phyloP scores from a whole-genome alignment of 371 early-diverging fungal genomes.

The Saksenaea oblongispora region DNA sequence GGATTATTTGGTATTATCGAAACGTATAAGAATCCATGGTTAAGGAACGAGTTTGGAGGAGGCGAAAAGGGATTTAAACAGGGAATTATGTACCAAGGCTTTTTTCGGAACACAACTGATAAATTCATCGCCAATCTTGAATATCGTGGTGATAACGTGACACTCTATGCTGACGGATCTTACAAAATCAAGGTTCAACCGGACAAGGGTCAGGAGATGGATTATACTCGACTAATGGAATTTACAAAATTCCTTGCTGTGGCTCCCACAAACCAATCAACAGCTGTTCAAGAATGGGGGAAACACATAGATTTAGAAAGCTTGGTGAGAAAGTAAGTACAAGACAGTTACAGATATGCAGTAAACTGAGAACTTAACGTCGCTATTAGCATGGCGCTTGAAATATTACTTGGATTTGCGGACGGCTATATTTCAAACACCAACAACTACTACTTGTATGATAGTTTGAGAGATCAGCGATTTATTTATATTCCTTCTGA shows the following conservation, averaged over 20 bases:
- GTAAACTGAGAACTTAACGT: neutral
- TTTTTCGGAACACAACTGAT: neutral
- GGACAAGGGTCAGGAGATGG: constrained; percentile 7
- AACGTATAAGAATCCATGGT: constrained; percentile 18
- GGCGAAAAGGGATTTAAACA: constrained; percentile 5
- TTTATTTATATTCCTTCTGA: constrained; percentile 5
- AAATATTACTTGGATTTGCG: constrained; percentile 27
- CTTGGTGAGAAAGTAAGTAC: constrained; percentile 25
- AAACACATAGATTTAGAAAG: constrained; percentile 21
- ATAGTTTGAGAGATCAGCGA: neutral
- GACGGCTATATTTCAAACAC: constrained; percentile 27
- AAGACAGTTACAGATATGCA: neutral
- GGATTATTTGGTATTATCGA: constrained; percentile 24
- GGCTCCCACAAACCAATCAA: constrained; percentile 18
- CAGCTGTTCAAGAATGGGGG: constrained; percentile 21
- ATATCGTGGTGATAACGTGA: constrained; percentile 20
- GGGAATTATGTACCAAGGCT: constrained; percentile 24
- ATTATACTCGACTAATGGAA: constrained; percentile 15
- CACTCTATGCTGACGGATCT: constrained; percentile 13
- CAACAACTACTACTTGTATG: constrained; percentile 34
- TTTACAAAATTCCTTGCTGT: constrained; percentile 20
- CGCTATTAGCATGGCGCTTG: constrained; percentile 25
- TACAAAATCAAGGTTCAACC: constrained; percentile 24
- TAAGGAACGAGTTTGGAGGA: constrained; percentile 14
- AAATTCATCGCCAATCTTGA: constrained; percentile 8